Conservation (phyloP, 2,329 filamentous ascomycete species). For the Sporothrix luriei region DNA sequence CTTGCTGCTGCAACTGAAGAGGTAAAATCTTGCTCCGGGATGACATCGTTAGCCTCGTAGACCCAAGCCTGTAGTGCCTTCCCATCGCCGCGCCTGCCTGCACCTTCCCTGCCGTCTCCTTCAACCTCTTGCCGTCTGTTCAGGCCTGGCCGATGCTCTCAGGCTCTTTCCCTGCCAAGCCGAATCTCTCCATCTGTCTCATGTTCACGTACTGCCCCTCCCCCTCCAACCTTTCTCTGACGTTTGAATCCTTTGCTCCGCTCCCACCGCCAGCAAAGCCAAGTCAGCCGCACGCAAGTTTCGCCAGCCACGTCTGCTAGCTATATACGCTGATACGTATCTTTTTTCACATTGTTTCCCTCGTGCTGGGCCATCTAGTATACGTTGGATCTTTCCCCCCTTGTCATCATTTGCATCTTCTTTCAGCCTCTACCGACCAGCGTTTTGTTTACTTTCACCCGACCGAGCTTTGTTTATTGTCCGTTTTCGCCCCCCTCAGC, state of each 20-base stretch:
- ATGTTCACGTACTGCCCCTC: conserved; percentile 16
- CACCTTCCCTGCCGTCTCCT: conserved; percentile 4
- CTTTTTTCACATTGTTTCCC: background rate
- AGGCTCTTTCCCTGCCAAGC: conserved; percentile 7
- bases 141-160: background rate
- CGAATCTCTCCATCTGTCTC: background rate
- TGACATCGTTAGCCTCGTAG: conserved; percentile 28
- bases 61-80: background rate
- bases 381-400: background rate
- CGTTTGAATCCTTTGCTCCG: conserved; percentile 1
- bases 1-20: conserved; percentile 7
- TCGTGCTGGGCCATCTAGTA: conserved; percentile 14
- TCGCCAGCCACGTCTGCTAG: conserved; percentile 20
- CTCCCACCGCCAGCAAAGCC: conserved; percentile 14
- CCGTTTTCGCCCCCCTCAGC: background rate
- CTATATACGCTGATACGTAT: background rate
- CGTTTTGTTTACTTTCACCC: conserved; percentile 13
- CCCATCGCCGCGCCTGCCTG: background rate
- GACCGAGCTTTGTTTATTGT: conserved; percentile 7
- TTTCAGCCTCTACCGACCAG: conserved; percentile 12
- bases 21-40: background rate
- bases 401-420: background rate
- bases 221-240: conserved; percentile 14
- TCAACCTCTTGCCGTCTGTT: background rate
- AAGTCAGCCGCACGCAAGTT: conserved; percentile 15